These are phyloP conservation scores for Astrothelium subdiscretum DNA, from an alignment of 495 filamentous ascomycete genomes.

Conservation along the genomic window DNA sequence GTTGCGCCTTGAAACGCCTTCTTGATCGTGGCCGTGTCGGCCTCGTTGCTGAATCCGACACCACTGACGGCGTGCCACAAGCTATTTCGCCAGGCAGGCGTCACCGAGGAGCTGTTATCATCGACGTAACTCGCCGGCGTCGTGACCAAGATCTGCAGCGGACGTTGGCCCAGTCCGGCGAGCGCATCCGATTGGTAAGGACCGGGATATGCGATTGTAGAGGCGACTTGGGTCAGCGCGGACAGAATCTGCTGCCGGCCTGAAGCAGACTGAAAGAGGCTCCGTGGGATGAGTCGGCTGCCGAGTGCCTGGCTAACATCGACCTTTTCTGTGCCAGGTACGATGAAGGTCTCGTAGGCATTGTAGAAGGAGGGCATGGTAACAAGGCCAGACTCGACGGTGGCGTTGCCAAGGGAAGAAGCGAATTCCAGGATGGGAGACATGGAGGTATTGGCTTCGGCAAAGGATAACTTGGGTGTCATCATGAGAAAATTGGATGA, in stretches of 20 bases:
- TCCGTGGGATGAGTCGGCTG: constrained; percentile 6
- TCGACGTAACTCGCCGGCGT: constrained; percentile 6
- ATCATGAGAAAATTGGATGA: constrained; percentile 2
- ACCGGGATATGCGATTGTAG: background rate
- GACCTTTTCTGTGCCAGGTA: constrained; percentile 7
- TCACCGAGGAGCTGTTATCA: constrained; percentile 11
- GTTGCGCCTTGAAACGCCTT: background rate
- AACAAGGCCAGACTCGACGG: constrained; percentile 5
- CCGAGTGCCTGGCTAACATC: constrained; percentile 6
- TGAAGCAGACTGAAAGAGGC: background rate
- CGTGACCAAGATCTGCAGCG: constrained; percentile 9
- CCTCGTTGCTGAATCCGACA: constrained; percentile 5
- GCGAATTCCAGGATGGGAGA: constrained; percentile 6
- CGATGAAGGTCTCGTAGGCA: constrained; percentile 6
- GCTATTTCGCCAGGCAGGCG: constrained; percentile 7
- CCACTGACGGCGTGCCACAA: constrained; percentile 10
- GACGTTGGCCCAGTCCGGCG: background rate
- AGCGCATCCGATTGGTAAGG: background rate
- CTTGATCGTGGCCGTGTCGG: background rate
- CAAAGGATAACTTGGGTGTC: constrained; percentile 5
- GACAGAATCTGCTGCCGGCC: constrained; percentile 3
- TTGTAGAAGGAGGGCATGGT: constrained; percentile 6
- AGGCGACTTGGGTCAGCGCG: constrained; percentile 4
- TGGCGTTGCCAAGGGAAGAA: constrained; percentile 1
- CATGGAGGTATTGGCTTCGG: constrained; percentile 6